Percentiles rank a stretch among this genome's conserved stretches.
Conservation (phyloP, 495 filamentous ascomycete species). For the Aspergillus nidulans region DNA sequence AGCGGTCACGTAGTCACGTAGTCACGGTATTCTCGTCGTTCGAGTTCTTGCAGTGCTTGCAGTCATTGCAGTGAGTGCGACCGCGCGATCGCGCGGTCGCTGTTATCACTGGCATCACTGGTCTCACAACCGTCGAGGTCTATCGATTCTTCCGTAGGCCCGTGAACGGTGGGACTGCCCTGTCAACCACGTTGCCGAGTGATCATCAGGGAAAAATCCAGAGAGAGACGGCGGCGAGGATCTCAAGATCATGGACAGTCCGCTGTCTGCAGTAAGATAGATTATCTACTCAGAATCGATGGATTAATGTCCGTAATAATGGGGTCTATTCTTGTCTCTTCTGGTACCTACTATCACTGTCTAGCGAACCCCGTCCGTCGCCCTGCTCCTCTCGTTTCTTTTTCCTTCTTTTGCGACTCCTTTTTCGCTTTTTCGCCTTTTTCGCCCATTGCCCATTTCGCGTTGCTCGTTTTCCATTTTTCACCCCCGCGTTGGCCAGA, state of each 20-base stretch:
- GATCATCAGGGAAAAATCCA: conserved; percentile 9
- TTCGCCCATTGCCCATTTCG: neutral
- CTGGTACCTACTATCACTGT: no score
- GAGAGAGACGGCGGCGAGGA: neutral
- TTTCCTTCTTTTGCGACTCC: conserved; percentile 12
- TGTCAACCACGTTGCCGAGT: conserved; percentile 33
- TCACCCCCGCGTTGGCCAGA: conserved; percentile 25
- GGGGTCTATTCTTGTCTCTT: no score
- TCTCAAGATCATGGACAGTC: neutral
- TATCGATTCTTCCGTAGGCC: no score
- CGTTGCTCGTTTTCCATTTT: conserved; percentile 5
- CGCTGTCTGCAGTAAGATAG: neutral
- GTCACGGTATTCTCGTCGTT: no score
- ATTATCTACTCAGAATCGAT: neutral
- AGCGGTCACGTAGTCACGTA: no score
- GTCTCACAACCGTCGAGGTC: no score
- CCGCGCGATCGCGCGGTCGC: no score
- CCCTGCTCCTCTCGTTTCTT: conserved; percentile 11
- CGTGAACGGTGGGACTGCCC: conserved; percentile 18
- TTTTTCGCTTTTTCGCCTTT: neutral
- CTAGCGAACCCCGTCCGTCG: no score
- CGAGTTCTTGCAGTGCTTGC: no score
- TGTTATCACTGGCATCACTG: no score
- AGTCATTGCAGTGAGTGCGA: no score
- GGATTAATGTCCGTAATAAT: neutral